Evolutionary conservation across 345 rosid genomes (phyloP).

Genomic region (Lenwebbia sp.): DNA sequence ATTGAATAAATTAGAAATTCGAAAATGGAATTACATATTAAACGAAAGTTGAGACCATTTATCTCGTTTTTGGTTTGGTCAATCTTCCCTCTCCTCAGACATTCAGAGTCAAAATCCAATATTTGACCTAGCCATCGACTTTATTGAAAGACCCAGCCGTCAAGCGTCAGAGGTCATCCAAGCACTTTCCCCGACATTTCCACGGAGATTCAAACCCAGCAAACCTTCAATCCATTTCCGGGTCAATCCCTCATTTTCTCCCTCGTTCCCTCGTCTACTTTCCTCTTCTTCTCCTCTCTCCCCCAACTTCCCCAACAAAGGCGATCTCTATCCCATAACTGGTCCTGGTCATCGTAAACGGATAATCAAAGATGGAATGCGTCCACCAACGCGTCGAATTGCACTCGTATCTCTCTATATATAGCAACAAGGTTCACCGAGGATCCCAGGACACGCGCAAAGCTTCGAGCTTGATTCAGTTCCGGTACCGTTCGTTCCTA

Average conservation of each 20-base stretch:
- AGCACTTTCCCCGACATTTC: background rate
- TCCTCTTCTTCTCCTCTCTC: background rate
- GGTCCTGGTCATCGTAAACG: background rate
- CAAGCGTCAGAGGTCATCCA: background rate
- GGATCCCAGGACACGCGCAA: background rate
- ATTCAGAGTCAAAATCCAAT: rapidly evolving
- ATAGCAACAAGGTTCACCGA: background rate
- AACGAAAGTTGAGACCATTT: too few species aligned
- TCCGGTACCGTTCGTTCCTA: rapidly evolving
- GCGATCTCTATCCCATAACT: background rate
- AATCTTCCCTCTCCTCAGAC: background rate
- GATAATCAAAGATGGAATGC: background rate
- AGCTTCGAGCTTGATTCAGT: background rate
- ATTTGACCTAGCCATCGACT: rapidly evolving
- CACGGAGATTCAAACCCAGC: background rate
- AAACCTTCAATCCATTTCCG: rapidly evolving
- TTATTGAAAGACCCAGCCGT: background rate
- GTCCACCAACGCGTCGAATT: background rate
- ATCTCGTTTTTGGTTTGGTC: too few species aligned
- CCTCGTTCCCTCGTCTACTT: background rate
- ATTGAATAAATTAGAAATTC: too few species aligned
- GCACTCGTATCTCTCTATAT: background rate
- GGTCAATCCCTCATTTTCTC: background rate
- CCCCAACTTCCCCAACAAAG: background rate
- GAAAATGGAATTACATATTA: too few species aligned